phyloP scores from a whole-genome alignment of 2,329 filamentous ascomycete species.

The Fusarium sp. region DNA sequence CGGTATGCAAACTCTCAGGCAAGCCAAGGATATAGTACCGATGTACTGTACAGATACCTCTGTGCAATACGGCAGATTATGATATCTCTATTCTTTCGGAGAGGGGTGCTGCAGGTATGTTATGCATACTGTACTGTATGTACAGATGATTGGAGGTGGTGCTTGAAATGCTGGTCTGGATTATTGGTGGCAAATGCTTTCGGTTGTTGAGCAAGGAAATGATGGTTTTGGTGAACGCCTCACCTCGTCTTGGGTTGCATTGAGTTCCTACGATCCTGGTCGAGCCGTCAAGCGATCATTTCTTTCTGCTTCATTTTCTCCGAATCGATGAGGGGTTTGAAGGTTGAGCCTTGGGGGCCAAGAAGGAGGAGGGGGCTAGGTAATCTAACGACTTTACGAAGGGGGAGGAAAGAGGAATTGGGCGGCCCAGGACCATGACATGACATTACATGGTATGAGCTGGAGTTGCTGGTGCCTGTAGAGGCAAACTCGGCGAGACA shows the following conservation, averaged over 20 bases:
- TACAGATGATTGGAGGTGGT: constrained; percentile 41
- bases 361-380: constrained; percentile 23
- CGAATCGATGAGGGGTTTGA: constrained; percentile 3
- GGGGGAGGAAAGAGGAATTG: constrained; percentile 41
- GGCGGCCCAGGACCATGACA: constrained; percentile 4
- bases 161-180: constrained; percentile 22
- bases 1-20: constrained; percentile 35
- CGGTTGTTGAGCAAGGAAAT: constrained; percentile 22
- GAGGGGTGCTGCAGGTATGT: constrained; percentile 51
- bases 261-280: constrained; percentile 29
- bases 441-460: background rate
- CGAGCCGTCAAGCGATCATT: constrained; percentile 7
- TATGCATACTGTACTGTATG: constrained; percentile 54
- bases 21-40: constrained; percentile 1
- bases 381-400: constrained; percentile 27
- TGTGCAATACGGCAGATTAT: constrained; percentile 28
- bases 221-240: constrained; percentile 34
- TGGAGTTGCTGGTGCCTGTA: constrained; percentile 14
- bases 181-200: constrained; percentile 35
- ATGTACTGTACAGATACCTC: constrained; percentile 14
- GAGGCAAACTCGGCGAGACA: constrained; percentile 6
- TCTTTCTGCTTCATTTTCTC: constrained; percentile 1
- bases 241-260: constrained; percentile 23
- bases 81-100: constrained; percentile 26
- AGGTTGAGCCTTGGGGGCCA: constrained; percentile 10